Percentiles rank a stretch among this genome's conserved stretches.
These are phyloP conservation scores for Ulota crispa DNA, from an alignment of 225 moss, liverwort and hornwort genomes.

Conservation along the genomic window DNA sequence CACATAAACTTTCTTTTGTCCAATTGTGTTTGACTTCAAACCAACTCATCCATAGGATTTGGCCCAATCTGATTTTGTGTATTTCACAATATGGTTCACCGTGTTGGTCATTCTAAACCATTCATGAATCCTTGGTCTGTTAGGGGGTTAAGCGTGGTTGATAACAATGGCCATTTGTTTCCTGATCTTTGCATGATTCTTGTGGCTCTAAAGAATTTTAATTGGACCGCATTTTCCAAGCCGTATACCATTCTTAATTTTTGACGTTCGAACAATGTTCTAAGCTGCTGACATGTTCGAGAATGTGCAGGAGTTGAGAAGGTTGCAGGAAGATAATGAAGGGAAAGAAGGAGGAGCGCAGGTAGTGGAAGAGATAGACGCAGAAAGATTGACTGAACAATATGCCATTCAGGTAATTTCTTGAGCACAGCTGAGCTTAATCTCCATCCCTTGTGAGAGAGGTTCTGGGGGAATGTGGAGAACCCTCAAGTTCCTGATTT, in stretches of 20 bases:
- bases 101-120: background rate
- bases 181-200: conserved; percentile 17
- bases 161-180: background rate
- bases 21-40: background rate
- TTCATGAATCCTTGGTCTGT: background rate
- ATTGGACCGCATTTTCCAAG: background rate
- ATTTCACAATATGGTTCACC: background rate
- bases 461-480: background rate
- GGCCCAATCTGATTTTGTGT: background rate
- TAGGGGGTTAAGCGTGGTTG: background rate
- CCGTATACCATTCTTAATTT: background rate
- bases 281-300: conserved; percentile 10
- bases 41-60: background rate
- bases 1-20: background rate
- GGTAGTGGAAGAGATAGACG: conserved; percentile 79
- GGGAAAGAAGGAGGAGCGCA: conserved; percentile 68
- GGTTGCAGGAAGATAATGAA: conserved; percentile 84
- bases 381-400: conserved; percentile 69
- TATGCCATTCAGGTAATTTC: conserved; percentile 60
- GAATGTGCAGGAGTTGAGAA: conserved; percentile 64
- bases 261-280: conserved; percentile 1
- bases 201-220: background rate
- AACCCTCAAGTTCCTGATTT: background rate
- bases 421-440: background rate
- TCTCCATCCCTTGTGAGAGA: conserved; percentile 3